A percentile compares a stretch with the other conserved stretches of the same genome.
Evolutionary conservation across 805 yeast species (phyloP).

Genomic region (Pichia scutulata): DNA sequence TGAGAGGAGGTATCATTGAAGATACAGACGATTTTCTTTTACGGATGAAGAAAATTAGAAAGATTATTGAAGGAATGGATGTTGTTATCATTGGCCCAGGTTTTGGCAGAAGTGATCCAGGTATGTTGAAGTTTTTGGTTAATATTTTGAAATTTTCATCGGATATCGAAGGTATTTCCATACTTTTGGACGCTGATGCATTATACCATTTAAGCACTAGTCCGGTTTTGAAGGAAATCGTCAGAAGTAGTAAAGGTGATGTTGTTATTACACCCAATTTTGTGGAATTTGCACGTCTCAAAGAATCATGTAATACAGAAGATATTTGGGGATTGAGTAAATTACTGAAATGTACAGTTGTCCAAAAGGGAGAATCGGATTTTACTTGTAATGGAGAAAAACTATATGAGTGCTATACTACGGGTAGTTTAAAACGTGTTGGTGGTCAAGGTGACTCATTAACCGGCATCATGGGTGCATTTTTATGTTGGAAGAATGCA

Average conservation of each 20-base stretch:
- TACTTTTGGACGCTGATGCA: slow-evolving; percentile 89
- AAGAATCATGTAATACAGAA: slow-evolving; percentile 22
- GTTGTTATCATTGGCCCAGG: slow-evolving; percentile 92
- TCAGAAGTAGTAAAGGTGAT: slow-evolving; percentile 31
- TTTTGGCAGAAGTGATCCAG: slow-evolving; percentile 63
- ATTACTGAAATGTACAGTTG: slow-evolving; percentile 35
- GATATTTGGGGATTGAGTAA: not conserved
- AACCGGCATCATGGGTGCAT: slow-evolving; percentile 77
- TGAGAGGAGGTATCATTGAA: slow-evolving; percentile 36
- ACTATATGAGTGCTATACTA: slow-evolving; percentile 33
- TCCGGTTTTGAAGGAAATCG: slow-evolving; percentile 38
- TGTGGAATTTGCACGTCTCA: slow-evolving; percentile 69
- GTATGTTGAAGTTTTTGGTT: slow-evolving; percentile 54
- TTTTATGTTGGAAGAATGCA: slow-evolving; percentile 74
- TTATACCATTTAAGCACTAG: slow-evolving; percentile 55
- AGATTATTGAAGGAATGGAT: slow-evolving; percentile 60
- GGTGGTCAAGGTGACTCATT: slow-evolving; percentile 98
- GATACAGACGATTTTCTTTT: slow-evolving; percentile 29
- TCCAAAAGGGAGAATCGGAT: slow-evolving; percentile 71
- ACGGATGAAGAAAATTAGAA: slow-evolving; percentile 43
- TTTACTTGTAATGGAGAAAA: slow-evolving; percentile 45
- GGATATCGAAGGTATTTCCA: slow-evolving; percentile 51
- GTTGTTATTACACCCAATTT: slow-evolving; percentile 87
- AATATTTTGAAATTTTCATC: slow-evolving; percentile 38
- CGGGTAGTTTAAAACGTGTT: slow-evolving; percentile 72